Percentiles rank a stretch among this genome's conserved stretches.
Evolutionary conservation across 768 basidiomycete genomes (phyloP).

Genomic region (Boletus speciosus): DNA sequence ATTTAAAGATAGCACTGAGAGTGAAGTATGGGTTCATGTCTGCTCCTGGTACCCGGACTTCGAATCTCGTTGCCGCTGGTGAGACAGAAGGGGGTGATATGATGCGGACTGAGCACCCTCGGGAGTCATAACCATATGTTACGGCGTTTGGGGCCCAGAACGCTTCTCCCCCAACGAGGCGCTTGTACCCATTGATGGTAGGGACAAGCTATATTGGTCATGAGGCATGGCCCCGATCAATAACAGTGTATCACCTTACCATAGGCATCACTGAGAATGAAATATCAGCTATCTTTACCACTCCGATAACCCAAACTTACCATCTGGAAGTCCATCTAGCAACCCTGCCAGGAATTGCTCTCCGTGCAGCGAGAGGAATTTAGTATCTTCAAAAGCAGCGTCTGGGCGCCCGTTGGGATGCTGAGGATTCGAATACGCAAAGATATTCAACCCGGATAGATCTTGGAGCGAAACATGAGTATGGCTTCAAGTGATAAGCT

Average conservation of each 20-base stretch:
- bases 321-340: constrained; percentile 83
- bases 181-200: constrained; percentile 96
- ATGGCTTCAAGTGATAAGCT: constrained; percentile 49
- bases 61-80: constrained; percentile 79
- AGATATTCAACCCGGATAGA: constrained; percentile 66
- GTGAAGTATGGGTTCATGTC: constrained; percentile 96
- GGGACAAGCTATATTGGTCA: constrained; percentile 59
- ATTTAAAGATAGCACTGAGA: constrained; percentile 79
- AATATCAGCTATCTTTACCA: background rate
- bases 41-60: constrained; percentile 93
- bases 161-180: constrained; percentile 87
- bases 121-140: constrained; percentile 95
- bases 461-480: constrained; percentile 87
- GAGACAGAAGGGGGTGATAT: constrained; percentile 89
- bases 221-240: background rate
- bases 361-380: constrained; percentile 73
- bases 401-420: constrained; percentile 58
- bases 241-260: constrained; percentile 41
- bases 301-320: constrained; percentile 40
- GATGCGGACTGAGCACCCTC: constrained; percentile 87
- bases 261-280: constrained; percentile 68
- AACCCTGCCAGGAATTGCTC: constrained; percentile 97
- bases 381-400: constrained; percentile 79
- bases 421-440: constrained; percentile 66
- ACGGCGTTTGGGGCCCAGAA: constrained; percentile 94